Conservation (phyloP, 345 rosid species). For the Chamaenerion angustifolium region DNA sequence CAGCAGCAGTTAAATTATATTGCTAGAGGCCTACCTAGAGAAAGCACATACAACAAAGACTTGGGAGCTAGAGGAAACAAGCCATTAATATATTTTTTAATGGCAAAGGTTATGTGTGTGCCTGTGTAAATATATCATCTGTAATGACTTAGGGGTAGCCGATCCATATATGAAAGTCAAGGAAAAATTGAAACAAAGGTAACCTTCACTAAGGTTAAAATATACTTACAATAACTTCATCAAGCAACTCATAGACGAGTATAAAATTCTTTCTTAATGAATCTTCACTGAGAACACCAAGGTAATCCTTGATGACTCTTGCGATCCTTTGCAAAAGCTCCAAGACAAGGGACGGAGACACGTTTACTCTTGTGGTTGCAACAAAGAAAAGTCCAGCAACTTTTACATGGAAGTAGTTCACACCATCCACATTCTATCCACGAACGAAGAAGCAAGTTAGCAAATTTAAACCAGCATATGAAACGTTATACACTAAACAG, state of each 20-base stretch:
- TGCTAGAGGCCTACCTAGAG: too few relatives aligned
- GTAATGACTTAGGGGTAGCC: neutral
- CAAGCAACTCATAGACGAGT: slow-evolving; percentile 92
- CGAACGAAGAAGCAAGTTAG: neutral
- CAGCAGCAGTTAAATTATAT: too few relatives aligned
- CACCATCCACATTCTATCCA: slow-evolving; percentile 76
- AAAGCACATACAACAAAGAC: too few relatives aligned
- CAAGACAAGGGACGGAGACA: slow-evolving; percentile 87
- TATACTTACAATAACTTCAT: slow-evolving; percentile 82
- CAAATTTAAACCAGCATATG: too few relatives aligned
- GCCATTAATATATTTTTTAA: too few relatives aligned
- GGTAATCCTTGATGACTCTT: slow-evolving; percentile 92
- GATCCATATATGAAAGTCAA: neutral
- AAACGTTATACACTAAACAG: too few relatives aligned
- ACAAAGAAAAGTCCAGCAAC: slow-evolving; percentile 87
- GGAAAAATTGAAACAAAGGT: too few relatives aligned
- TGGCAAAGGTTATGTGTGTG: too few relatives aligned
- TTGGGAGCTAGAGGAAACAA: too few relatives aligned
- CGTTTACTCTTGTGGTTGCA: slow-evolving; percentile 86
- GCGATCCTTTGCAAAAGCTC: slow-evolving; percentile 96
- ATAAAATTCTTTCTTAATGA: slow-evolving; percentile 85
- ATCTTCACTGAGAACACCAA: slow-evolving; percentile 92
- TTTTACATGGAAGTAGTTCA: slow-evolving; percentile 95
- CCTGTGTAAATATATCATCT: too few relatives aligned
- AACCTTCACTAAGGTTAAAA: too few relatives aligned